Evolutionary conservation across 108 stramenopile genomes (phyloP).

Genomic region (Skeletonema marinoi): DNA sequence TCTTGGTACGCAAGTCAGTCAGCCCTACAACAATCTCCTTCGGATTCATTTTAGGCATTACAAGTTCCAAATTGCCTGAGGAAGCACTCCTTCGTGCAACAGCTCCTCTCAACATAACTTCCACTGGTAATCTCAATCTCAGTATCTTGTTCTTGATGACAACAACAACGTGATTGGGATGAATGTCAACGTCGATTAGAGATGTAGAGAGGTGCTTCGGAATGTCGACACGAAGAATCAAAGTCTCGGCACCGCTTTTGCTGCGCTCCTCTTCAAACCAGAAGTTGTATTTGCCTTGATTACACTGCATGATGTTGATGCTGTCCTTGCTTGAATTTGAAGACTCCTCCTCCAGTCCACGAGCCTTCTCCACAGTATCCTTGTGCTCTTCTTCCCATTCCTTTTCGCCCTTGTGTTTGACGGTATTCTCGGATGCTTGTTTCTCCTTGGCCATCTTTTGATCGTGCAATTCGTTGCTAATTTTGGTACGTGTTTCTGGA

Average conservation of each 20-base stretch:
- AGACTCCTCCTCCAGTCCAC: not conserved
- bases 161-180: constrained; percentile 79
- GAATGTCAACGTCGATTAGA: constrained; percentile 87
- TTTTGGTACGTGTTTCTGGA: constrained; percentile 71
- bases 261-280: constrained; percentile 62
- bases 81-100: constrained; percentile 68
- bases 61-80: constrained; percentile 77
- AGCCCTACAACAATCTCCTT: constrained; percentile 40
- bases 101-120: constrained; percentile 57
- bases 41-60: constrained; percentile 73
- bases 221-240: constrained; percentile 59
- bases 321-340: constrained; percentile 15
- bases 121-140: constrained; percentile 65
- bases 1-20: constrained; percentile 13
- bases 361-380: not conserved
- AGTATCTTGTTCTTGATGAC: constrained; percentile 84
- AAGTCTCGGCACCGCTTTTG: constrained; percentile 9
- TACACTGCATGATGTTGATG: constrained; percentile 58
- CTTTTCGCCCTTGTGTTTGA: constrained; percentile 47
- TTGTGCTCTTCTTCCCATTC: constrained; percentile 56
- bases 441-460: constrained; percentile 84
- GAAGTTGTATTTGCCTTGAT: constrained; percentile 80
- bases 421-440: constrained; percentile 49
- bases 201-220: constrained; percentile 75
- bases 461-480: constrained; percentile 82